Base-by-base conservation (phyloP, 2,329 filamentous ascomycete genomes). In the Fusarium avenaceum region DNA sequence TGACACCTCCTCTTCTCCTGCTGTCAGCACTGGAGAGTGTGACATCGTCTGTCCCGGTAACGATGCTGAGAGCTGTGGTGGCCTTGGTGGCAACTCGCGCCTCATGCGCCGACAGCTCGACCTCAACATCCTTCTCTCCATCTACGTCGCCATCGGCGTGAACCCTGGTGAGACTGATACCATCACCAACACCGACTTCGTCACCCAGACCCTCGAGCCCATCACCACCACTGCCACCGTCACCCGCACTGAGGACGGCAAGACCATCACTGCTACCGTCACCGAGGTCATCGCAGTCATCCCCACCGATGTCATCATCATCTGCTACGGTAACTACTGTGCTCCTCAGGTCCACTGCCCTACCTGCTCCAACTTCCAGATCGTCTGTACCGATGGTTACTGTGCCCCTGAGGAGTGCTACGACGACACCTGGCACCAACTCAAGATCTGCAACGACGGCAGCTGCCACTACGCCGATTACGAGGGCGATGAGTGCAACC, bases 361-460 rank as follows among this genome's bases (percentile, higher is more conserved):
- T 42, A 60, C 56, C 32, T 73, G 70, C 70, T 69, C 64, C 58
- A 57, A 71, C 42, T 74, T 51, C 49, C 72, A 74, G 50, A 30
- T 80, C 19, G 73, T 78, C 72, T 79, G 78, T 72, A 75, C 74
- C 60, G 78, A 78, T 26, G 76, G 74, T 22, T 47, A 70, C 69
- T 81, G 79, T 71, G 55, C 64, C 33, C 72, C 67, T 32, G 75
- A 76, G 58, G 63, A 70, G 48, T 74, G 67, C 65, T 17, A 64
- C 47, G 69, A 74, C 32, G 57, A 75, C 28, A 73, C 71, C 69
- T 63, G 74, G 58, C 62, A 67, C 58, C 62, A 76, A 50, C 76
- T 77, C 14, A 72, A 78, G 60, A 69, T 77, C 69, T 80, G 78
- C 76, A 56, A 74, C 17, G 59, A 73, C 4, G 71, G 74, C 4